Conservation (phyloP, 2,329 filamentous ascomycete genomes). For the Sporothrix humicola region DNA sequence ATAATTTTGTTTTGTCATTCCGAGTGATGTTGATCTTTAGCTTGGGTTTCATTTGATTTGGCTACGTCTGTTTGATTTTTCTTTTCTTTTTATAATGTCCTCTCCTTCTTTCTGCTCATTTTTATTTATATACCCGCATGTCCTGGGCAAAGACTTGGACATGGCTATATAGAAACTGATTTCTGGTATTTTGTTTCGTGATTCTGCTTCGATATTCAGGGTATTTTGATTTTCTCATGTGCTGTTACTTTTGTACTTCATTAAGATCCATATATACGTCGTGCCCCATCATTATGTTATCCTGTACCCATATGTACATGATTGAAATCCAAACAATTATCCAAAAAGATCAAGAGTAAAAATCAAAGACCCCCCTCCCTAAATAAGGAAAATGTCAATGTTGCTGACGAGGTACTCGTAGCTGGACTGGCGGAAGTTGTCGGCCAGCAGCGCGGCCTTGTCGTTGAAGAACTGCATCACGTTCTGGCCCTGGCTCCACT, state of each 20-base stretch:
- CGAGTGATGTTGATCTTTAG: not conserved
- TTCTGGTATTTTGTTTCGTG: not conserved
- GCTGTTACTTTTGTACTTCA: not conserved
- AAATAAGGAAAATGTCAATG: conserved; percentile 31
- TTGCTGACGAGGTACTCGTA: conserved; percentile 41
- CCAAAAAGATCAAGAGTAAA: no score
- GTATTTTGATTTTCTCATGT: not conserved
- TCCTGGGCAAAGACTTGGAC: not conserved
- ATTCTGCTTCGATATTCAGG: not conserved
- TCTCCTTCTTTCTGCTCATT: not conserved
- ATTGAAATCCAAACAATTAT: not conserved
- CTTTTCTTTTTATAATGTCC: not conserved
- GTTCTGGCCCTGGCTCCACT: conserved; percentile 52
- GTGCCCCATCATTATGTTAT: not conserved
- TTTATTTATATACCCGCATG: conserved; percentile 32
- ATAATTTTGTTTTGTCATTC: not conserved
- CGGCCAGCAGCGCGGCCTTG: conserved; percentile 38
- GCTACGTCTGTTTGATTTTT: not conserved
- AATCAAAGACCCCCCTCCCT: not conserved
- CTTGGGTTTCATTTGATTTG: not conserved
- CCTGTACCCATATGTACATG: not conserved
- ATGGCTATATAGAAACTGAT: conserved; percentile 29
- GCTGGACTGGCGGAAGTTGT: conserved; percentile 42
- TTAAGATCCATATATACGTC: not conserved
- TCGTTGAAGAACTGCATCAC: conserved; percentile 55